Conservation (phyloP, 2,329 filamentous ascomycete genomes). For the Exophiala spinifera region DNA sequence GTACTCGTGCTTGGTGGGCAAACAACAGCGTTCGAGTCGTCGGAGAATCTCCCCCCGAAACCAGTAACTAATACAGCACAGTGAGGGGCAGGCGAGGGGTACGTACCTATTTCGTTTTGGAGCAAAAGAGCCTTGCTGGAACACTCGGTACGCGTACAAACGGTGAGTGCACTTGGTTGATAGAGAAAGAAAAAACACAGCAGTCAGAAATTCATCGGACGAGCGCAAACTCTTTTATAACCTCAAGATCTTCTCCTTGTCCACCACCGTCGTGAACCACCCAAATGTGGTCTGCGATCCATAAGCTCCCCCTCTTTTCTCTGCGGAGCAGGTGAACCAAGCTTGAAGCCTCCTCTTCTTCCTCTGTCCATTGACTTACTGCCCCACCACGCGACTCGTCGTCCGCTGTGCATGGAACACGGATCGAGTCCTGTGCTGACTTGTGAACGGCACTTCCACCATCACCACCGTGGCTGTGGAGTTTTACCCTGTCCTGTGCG, state of each 20-base stretch:
- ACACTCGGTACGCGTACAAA: neutral
- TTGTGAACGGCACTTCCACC: neutral
- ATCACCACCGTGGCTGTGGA: neutral
- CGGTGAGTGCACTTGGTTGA: neutral
- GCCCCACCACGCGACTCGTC: constrained; percentile 1
- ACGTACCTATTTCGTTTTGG: constrained; percentile 11
- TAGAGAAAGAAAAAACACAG: neutral
- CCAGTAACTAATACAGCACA: neutral
- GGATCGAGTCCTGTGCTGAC: neutral
- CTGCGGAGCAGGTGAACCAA: constrained; percentile 9
- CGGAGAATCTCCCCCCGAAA: neutral
- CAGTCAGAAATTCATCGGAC: constrained; percentile 9
- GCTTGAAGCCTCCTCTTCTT: neutral
- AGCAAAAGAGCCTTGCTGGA: neutral
- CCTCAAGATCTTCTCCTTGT: neutral
- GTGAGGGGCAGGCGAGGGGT: neutral
- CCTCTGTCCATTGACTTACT: neutral
- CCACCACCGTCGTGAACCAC: neutral
- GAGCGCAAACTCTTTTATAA: constrained; percentile 15
- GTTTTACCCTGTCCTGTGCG: neutral
- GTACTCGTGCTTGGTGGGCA: too few species aligned
- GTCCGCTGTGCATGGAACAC: neutral
- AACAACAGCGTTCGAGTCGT: too few species aligned
- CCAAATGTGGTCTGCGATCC: neutral
- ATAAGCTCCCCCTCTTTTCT: constrained; percentile 8